These are phyloP conservation scores for Kwoniella sp. DNA, from an alignment of 768 basidiomycete species.

Conservation along the genomic window DNA sequence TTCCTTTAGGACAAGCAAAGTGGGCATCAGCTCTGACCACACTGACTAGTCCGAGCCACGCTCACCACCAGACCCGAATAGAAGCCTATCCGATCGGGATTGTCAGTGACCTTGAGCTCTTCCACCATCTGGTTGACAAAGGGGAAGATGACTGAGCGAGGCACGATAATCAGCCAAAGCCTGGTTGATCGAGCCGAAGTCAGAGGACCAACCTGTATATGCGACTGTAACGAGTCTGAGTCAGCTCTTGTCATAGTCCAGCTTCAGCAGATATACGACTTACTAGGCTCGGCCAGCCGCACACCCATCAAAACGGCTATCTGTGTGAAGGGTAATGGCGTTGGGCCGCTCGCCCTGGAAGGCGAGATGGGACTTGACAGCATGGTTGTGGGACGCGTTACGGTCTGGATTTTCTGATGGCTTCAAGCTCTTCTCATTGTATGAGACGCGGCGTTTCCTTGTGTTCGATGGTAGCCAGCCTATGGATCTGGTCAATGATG, in stretches of 20 bases:
- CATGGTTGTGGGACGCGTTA: too few relatives aligned
- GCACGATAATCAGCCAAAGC: neutral
- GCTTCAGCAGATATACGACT: slow-evolving; percentile 10
- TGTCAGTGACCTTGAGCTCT: slow-evolving; percentile 41
- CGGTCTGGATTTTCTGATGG: too few relatives aligned
- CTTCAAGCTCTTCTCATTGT: too few relatives aligned
- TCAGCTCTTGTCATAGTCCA: neutral
- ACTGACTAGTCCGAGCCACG: too few relatives aligned
- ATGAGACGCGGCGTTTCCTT: too few relatives aligned
- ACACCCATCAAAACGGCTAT: slow-evolving; percentile 44
- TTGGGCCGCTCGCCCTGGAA: slow-evolving; percentile 6
- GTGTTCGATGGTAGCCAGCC: too few relatives aligned
- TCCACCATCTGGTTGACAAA: slow-evolving; percentile 52
- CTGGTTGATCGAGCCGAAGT: too few relatives aligned
- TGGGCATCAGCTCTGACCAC: neutral
- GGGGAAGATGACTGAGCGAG: slow-evolving; percentile 45
- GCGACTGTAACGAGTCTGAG: slow-evolving; percentile 22
- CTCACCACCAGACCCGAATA: slow-evolving; percentile 49
- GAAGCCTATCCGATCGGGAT: slow-evolving; percentile 46
- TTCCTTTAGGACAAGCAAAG: slow-evolving; percentile 27
- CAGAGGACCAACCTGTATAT: slow-evolving; percentile 36
- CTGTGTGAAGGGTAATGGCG: slow-evolving; percentile 26
- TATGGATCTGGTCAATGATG: too few relatives aligned
- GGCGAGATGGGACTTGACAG: slow-evolving; percentile 1
- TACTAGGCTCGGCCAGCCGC: slow-evolving; percentile 47